Evolutionary conservation across 305 asterid genomes (phyloP).

Genomic region (Nicotiana rustica): DNA sequence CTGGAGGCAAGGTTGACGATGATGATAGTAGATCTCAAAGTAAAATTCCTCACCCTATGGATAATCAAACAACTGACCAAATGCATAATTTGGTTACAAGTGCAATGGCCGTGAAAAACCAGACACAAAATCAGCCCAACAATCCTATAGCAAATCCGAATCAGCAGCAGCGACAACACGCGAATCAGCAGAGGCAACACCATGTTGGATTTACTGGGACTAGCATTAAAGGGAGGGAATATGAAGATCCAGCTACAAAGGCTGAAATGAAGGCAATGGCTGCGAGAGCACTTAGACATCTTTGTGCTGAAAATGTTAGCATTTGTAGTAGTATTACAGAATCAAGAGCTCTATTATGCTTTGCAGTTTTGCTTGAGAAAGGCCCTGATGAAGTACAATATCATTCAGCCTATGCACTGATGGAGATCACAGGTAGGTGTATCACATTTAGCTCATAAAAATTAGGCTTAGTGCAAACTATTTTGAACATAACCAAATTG

Average conservation of each 20-base stretch:
- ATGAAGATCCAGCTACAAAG: constrained; percentile 44
- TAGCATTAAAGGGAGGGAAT: constrained; percentile 57
- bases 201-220: constrained; percentile 54
- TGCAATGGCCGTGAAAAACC: constrained; percentile 54
- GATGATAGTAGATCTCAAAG: constrained; percentile 34
- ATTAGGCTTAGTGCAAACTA: too few species aligned
- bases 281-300: constrained; percentile 46
- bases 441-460: neutral
- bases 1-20: neutral
- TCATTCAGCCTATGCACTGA: constrained; percentile 46
- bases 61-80: constrained; percentile 46
- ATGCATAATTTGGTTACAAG: constrained; percentile 57
- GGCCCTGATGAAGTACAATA: constrained; percentile 46
- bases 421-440: constrained; percentile 47
- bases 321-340: constrained; percentile 42
- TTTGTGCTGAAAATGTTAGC: constrained; percentile 39
- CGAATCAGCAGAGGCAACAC: constrained; percentile 42
- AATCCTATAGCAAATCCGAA: constrained; percentile 25
- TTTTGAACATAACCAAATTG: neutral
- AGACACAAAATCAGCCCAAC: constrained; percentile 31
- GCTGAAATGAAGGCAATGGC: constrained; percentile 51
- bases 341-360: constrained; percentile 44
- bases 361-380: constrained; percentile 46
- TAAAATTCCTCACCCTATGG: constrained; percentile 43
- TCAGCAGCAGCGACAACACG: constrained; percentile 26